These are phyloP conservation scores for Cryphonectria radicalis DNA, from an alignment of 2,329 filamentous ascomycete genomes.

Conservation along the genomic window DNA sequence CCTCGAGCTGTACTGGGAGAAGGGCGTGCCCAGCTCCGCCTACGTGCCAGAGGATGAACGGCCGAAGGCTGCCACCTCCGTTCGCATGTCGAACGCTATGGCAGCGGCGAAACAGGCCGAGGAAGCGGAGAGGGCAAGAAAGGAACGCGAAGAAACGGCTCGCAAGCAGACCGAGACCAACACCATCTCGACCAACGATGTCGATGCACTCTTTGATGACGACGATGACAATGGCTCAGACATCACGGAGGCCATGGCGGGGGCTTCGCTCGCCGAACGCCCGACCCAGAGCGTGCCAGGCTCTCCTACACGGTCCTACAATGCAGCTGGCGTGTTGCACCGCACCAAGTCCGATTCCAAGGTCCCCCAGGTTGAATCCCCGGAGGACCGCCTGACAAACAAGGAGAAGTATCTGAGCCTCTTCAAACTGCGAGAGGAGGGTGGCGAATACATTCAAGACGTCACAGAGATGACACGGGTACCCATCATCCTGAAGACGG, in stretches of 20 bases:
- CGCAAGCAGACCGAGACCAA: slow-evolving; percentile 94
- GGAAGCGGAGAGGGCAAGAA: slow-evolving; percentile 77
- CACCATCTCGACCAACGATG: slow-evolving; percentile 90
- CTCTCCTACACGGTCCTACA: slow-evolving; percentile 79
- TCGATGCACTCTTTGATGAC: slow-evolving; percentile 94
- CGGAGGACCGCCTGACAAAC: slow-evolving; percentile 80
- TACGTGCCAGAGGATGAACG: slow-evolving; percentile 97
- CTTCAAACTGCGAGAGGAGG: slow-evolving; percentile 88
- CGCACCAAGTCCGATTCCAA: slow-evolving; percentile 95
- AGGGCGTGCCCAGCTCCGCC: slow-evolving; percentile 93
- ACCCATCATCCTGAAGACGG: slow-evolving; percentile 97
- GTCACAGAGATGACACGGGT: slow-evolving; percentile 97
- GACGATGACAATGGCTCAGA: slow-evolving; percentile 88
- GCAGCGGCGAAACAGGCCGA: slow-evolving; percentile 81
- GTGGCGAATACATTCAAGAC: slow-evolving; percentile 96
- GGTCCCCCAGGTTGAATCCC: slow-evolving; percentile 73
- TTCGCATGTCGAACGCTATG: slow-evolving; percentile 74
- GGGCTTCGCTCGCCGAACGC: slow-evolving; percentile 85
- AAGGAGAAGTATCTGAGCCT: slow-evolving; percentile 96
- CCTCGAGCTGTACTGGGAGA: slow-evolving; percentile 98
- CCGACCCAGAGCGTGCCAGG: slow-evolving; percentile 95
- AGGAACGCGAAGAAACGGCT: slow-evolving; percentile 87
- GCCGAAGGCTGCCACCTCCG: slow-evolving; percentile 77
- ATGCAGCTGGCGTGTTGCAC: slow-evolving; percentile 71
- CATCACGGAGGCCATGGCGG: slow-evolving; percentile 86